Percentiles rank a stretch among this genome's conserved stretches.
Evolutionary conservation across 2,329 filamentous ascomycete genomes (phyloP).

Genomic region (Dactylellina haptotyla): DNA sequence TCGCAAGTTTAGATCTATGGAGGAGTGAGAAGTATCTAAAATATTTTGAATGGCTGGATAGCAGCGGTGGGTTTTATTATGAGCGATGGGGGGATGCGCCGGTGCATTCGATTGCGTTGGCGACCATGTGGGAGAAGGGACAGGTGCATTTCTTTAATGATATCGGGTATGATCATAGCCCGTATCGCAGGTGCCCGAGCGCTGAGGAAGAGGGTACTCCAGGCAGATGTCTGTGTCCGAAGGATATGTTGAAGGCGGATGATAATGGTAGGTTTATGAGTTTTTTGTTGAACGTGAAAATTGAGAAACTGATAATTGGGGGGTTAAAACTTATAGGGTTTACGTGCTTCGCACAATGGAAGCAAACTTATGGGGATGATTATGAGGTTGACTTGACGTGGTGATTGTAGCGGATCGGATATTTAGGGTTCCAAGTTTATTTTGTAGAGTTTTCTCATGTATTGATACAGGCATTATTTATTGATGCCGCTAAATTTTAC

Average conservation of each 20-base stretch:
- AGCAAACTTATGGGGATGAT: slow-evolving; percentile 13
- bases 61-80: slow-evolving; percentile 25
- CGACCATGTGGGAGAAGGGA: slow-evolving; percentile 22
- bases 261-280: slow-evolving; percentile 15
- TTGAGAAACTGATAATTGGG: neutral
- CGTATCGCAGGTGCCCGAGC: slow-evolving; percentile 19
- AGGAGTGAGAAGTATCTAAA: slow-evolving; percentile 24
- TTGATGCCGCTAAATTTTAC: no score
- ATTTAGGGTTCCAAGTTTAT: neutral
- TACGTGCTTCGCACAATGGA: slow-evolving; percentile 28
- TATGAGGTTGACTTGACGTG: slow-evolving; percentile 29
- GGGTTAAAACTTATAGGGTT: slow-evolving; percentile 17
- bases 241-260: neutral
- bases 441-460: no score
- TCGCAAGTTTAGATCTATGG: slow-evolving; percentile 23
- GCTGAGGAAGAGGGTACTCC: slow-evolving; percentile 3
- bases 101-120: slow-evolving; percentile 31
- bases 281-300: neutral
- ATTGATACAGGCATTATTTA: no score
- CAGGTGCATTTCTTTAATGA: slow-evolving; percentile 39
- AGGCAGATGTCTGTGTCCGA: slow-evolving; percentile 21
- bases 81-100: slow-evolving; percentile 38
- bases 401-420: neutral
- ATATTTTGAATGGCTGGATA: slow-evolving; percentile 31
- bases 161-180: slow-evolving; percentile 29